Evolutionary conservation across 805 yeast genomes (phyloP).

Genomic region (Cyberlindnera mycetangii): DNA sequence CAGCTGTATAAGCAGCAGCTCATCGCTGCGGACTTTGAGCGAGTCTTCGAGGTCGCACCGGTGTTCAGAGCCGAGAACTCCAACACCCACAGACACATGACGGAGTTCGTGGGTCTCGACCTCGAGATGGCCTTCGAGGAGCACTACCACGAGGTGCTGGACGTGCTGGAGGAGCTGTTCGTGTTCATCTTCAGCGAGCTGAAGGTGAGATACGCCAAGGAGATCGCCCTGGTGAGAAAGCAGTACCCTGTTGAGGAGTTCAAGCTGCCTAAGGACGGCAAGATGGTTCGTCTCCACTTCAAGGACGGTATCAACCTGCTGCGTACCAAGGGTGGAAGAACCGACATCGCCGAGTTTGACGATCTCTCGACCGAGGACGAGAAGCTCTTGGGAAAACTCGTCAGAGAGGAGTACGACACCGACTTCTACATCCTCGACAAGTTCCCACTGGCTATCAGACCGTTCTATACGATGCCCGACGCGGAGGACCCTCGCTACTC

Average conservation of each 20-base stretch:
- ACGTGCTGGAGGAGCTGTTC: conserved; percentile 65
- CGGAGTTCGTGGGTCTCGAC: conserved; percentile 97
- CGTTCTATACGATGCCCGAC: conserved; percentile 99
- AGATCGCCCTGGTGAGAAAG: conserved; percentile 84
- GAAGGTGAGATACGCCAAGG: conserved; percentile 72
- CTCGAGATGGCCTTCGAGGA: conserved; percentile 98
- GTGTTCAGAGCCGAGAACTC: conserved; percentile 99
- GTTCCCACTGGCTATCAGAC: conserved; percentile 95
- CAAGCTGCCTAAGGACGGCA: conserved; percentile 88
- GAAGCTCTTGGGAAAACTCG: conserved; percentile 85
- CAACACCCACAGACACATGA: conserved; percentile 98
- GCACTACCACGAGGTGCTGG: conserved; percentile 90
- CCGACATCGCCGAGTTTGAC: conserved; percentile 73
- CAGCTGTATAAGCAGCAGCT: conserved; percentile 97
- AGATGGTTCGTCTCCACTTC: conserved; percentile 86
- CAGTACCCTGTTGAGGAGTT: conserved; percentile 98
- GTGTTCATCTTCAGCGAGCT: conserved; percentile 85
- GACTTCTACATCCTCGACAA: conserved; percentile 98
- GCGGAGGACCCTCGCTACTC: conserved; percentile 89
- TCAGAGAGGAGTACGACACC: conserved; percentile 91
- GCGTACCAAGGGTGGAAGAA: conserved; percentile 80
- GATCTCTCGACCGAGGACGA: conserved; percentile 94
- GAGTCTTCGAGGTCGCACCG: conserved; percentile 94
- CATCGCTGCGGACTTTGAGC: conserved; percentile 96
- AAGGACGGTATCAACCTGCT: conserved; percentile 88